phyloP scores from a whole-genome alignment of 306 rosid species.

The Fragaria nilgerrensis region DNA sequence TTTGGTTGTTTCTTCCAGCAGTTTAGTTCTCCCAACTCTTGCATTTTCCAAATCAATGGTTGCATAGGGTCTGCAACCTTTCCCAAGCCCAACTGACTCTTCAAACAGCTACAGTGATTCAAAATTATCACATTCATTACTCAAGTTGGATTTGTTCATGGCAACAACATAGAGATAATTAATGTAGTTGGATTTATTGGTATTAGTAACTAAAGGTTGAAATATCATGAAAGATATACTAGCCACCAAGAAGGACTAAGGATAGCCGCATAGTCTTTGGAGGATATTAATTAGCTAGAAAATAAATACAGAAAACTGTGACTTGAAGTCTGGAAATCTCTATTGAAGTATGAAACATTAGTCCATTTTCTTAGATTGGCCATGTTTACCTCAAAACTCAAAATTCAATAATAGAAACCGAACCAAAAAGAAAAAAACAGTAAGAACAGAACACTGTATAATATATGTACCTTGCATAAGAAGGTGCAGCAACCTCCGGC shows the following conservation, averaged over 20 bases:
- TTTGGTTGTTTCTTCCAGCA: slow-evolving; percentile 10
- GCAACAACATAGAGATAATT: not conserved
- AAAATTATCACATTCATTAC: not conserved
- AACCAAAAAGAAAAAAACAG: not conserved
- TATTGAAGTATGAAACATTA: not conserved
- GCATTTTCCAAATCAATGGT: slow-evolving; percentile 40
- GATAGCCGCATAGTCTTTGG: not conserved
- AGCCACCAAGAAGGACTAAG: slow-evolving; percentile 5
- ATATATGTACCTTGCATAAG: slow-evolving; percentile 40
- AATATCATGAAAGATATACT: not conserved
- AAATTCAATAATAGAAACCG: not conserved
- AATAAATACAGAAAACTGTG: not conserved
- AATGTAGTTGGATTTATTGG: not conserved
- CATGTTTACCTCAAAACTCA: not conserved
- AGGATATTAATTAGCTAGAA: not conserved
- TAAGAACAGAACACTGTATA: not conserved
- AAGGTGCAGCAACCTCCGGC: slow-evolving; percentile 32
- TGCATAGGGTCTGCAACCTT: slow-evolving; percentile 34
- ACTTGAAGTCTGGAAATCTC: not conserved
- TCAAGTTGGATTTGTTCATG: not conserved
- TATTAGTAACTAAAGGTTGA: not conserved
- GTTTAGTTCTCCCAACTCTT: slow-evolving; percentile 43
- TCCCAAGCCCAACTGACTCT: slow-evolving; percentile 12
- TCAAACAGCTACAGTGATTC: slow-evolving; percentile 25
- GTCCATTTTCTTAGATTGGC: not conserved